Base-by-base conservation (phyloP, 2,329 filamentous ascomycete species). In the Colletotrichum abscissum region DNA sequence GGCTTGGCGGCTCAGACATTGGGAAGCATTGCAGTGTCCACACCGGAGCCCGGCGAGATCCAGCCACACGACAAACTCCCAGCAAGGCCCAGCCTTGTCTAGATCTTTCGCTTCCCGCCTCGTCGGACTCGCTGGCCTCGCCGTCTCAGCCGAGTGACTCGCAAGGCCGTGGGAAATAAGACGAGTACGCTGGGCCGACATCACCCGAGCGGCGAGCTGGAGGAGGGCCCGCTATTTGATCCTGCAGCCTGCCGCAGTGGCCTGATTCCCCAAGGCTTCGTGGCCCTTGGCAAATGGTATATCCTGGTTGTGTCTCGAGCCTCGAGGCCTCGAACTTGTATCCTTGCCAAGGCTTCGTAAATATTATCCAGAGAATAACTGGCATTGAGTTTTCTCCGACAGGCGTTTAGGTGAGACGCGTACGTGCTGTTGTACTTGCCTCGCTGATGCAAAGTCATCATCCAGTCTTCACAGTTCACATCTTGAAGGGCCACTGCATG, bases 171-270 rank as follows among this genome's bases (percentile, higher is more conserved):
- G 42, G 16, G 7, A 42, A 42, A 42, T 1, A 26, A 26, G 4
- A 26, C 26, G 26, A 38, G 12, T 38, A 14, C 42, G 16, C n/a
- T 46, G 42, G 19, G 42, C 42, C 42, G 42, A 49, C 19, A 22
- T 49, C 19, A 49, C 42, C 42, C 42, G 42, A 49, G 19, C 38
- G 38, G 19, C 5, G 38, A 46, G 14, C 26, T 26, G 14, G 24
- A 28, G 54, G 56, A 28, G 22, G 65, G 38, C 56, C 65, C 65
- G 65, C 65, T 28, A 49, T 54, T 26, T 42, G 30, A 49, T 62
- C 30, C 42, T 62, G 65, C 56, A 54, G 65, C 56, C 52, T 62
- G n/a, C 65, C 64, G 28, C 58, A n/a, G 54, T 67, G 52, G 22
- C 16, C 33, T 58, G 38, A 46, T 46, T 33, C 54, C 55, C 33